phyloP scores from a whole-genome alignment of 805 yeast genomes.

The Limtongia smithiae region DNA sequence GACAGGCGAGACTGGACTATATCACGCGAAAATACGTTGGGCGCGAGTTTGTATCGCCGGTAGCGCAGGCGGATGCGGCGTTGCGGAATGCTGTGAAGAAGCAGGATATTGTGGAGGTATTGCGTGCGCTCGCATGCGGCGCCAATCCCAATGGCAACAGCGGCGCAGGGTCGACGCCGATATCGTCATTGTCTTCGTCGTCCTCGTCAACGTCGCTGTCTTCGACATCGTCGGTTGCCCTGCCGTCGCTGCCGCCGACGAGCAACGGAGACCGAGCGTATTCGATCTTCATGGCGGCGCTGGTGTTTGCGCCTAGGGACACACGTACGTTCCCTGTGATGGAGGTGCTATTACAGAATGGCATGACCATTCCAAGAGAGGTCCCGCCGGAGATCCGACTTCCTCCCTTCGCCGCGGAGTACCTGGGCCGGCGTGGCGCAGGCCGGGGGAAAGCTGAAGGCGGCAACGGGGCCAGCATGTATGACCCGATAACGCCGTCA shows the following conservation, averaged over 20 bases:
- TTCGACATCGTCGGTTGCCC: slow-evolving; percentile 2
- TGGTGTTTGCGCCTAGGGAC: slow-evolving; percentile 34
- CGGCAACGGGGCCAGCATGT: background rate
- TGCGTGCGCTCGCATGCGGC: slow-evolving; percentile 40
- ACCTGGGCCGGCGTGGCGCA: slow-evolving; percentile 5
- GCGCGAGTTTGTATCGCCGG: slow-evolving; percentile 44
- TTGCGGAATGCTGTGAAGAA: slow-evolving; percentile 38
- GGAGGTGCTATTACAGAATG: slow-evolving; percentile 40
- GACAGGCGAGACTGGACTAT: slow-evolving; percentile 41
- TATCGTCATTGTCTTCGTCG: slow-evolving; percentile 2
- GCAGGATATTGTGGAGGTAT: slow-evolving; percentile 34
- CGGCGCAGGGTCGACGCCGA: background rate
- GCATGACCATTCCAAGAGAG: slow-evolving; percentile 35
- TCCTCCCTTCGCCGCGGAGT: slow-evolving; percentile 13
- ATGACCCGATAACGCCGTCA: background rate
- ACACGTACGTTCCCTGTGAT: slow-evolving; percentile 38
- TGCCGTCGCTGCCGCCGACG: background rate
- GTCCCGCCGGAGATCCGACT: slow-evolving; percentile 16
- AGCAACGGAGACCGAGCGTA: slow-evolving; percentile 22
- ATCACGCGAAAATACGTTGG: slow-evolving; percentile 63
- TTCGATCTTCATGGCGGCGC: slow-evolving; percentile 37
- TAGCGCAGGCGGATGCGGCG: slow-evolving; percentile 36
- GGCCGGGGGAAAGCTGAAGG: slow-evolving; percentile 1
- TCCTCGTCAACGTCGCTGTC: slow-evolving; percentile 6
- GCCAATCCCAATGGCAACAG: slow-evolving; percentile 38